These are phyloP conservation scores for Tagetes patula DNA, from an alignment of 129 eudicot species.

Conservation along the genomic window DNA sequence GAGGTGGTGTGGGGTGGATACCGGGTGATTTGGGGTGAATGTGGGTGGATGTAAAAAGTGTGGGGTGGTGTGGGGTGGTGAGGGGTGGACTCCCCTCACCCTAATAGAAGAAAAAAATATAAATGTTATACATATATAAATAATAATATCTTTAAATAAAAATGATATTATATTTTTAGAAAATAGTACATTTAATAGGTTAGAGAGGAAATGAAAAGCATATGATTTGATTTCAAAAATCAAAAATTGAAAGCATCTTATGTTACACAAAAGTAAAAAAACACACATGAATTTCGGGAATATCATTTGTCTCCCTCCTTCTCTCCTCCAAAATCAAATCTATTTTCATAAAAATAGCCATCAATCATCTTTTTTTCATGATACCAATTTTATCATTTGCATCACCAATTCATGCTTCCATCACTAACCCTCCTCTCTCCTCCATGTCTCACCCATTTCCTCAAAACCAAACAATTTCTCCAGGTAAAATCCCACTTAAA, in stretches of 20 bases:
- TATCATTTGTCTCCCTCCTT: constrained; percentile 27
- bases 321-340: constrained; percentile 16
- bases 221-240: constrained; percentile 12
- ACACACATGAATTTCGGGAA: constrained; percentile 34
- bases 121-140: not conserved
- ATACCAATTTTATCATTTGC: constrained; percentile 44
- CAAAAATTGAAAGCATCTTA: constrained; percentile 34
- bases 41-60: no score
- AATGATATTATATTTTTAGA: not conserved
- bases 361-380: constrained; percentile 44
- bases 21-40: no score
- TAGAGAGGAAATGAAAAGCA: constrained; percentile 8
- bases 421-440: constrained; percentile 51
- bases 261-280: not conserved
- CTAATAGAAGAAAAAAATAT: no score
- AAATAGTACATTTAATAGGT: not conserved
- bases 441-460: constrained; percentile 57
- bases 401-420: constrained; percentile 36
- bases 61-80: no score
- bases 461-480: constrained; percentile 50
- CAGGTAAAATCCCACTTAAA: constrained; percentile 42
- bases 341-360: constrained; percentile 25
- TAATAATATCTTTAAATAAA: not conserved
- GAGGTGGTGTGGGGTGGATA: no score
- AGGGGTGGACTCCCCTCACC: no score